Evolutionary conservation across 2,329 filamentous ascomycete genomes (phyloP).

Genomic region (Trichophyton benhamiae): DNA sequence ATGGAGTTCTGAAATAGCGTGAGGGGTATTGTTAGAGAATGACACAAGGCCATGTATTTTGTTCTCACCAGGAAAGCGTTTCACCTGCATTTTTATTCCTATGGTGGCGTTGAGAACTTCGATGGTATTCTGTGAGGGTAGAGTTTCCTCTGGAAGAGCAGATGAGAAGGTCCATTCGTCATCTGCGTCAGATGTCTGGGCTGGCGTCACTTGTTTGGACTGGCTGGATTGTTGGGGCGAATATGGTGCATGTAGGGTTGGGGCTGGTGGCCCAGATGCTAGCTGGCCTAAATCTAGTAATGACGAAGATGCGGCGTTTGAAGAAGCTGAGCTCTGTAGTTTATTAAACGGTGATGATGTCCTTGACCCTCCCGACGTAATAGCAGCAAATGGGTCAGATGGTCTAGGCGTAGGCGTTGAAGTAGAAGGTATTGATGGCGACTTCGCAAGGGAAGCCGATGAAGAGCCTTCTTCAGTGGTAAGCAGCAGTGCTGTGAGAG

Average conservation of each 20-base stretch:
- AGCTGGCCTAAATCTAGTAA: conserved; percentile 23
- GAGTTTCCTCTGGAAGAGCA: conserved; percentile 54
- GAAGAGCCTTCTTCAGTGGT: neutral
- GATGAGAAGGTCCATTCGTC: conserved; percentile 95
- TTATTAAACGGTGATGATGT: conserved; percentile 31
- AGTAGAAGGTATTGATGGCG: conserved; percentile 22
- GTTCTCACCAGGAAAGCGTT: conserved; percentile 43
- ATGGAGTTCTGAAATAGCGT: conserved; percentile 64
- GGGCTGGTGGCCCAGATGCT: neutral
- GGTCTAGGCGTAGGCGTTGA: conserved; percentile 28
- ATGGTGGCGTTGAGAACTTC: conserved; percentile 58
- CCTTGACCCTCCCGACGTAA: conserved; percentile 42
- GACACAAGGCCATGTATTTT: conserved; percentile 58
- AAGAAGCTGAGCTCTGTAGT: conserved; percentile 15
- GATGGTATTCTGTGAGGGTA: conserved; percentile 51
- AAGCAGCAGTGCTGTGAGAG: neutral
- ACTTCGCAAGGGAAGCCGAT: neutral
- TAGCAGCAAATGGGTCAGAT: conserved; percentile 50
- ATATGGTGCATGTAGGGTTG: neutral
- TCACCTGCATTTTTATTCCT: conserved; percentile 60
- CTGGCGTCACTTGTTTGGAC: conserved; percentile 10
- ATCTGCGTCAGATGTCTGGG: conserved; percentile 45
- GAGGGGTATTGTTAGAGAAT: conserved; percentile 70
- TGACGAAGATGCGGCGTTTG: conserved; percentile 16
- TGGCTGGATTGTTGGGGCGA: conserved; percentile 18